A percentile compares a stretch with the other conserved stretches of the same genome.
phyloP scores from a whole-genome alignment of 192 early-diverging fungal genomes.

The Umbelopsis vinacea region DNA sequence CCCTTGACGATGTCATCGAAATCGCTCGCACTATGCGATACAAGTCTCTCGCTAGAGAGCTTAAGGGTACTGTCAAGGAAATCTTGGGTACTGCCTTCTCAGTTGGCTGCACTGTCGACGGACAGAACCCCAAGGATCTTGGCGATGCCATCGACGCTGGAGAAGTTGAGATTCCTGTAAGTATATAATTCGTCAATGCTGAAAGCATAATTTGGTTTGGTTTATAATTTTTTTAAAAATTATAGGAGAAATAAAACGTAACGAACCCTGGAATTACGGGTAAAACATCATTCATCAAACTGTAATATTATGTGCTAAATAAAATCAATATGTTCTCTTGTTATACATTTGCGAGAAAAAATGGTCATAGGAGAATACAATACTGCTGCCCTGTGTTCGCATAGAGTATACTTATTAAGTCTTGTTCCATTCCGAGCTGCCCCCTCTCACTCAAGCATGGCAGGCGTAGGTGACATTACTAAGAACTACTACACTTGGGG shows the following conservation, averaged over 20 bases:
- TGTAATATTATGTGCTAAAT: no score
- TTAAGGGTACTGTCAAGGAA: constrained; percentile 94
- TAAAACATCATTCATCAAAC: no score
- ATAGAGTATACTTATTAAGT: no score
- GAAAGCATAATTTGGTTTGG: neutral
- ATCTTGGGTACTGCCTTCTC: constrained; percentile 95
- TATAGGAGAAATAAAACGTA: neutral
- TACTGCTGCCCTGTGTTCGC: no score
- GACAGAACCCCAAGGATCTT: constrained; percentile 89
- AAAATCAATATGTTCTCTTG: no score
- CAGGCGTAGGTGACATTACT: no score
- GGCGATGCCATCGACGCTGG: constrained; percentile 85
- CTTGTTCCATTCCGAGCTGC: no score
- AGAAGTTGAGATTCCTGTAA: constrained; percentile 71
- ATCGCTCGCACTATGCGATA: constrained; percentile 94
- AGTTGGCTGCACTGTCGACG: constrained; percentile 98
- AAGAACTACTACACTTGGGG: no score
- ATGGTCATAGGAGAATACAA: no score
- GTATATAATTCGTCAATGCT: neutral
- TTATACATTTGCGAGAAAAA: no score
- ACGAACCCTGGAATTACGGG: neutral
- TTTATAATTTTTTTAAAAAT: neutral
- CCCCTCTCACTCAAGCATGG: no score
- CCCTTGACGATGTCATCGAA: constrained; percentile 92
- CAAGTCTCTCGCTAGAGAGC: constrained; percentile 95